These are phyloP conservation scores for Endoconidiophora polonica DNA, from an alignment of 2,329 filamentous ascomycete species.

Conservation along the genomic window DNA sequence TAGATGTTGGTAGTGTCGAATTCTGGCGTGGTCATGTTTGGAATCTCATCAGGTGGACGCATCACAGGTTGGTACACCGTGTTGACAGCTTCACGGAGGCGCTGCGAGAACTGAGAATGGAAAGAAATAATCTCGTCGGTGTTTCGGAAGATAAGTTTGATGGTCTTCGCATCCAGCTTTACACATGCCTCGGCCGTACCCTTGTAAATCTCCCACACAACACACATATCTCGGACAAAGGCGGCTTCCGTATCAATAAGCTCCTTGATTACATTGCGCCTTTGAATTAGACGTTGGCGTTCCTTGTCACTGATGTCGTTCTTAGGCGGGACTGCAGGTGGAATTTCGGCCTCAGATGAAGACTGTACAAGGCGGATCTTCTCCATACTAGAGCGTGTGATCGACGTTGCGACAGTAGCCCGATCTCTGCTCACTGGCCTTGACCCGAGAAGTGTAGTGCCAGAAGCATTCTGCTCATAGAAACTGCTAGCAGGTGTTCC, in stretches of 20 bases:
- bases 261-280: constrained; percentile 76
- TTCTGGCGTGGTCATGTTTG: constrained; percentile 18
- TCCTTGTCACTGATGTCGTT: constrained; percentile 22
- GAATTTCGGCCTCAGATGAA: constrained; percentile 8
- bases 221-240: constrained; percentile 90
- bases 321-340: constrained; percentile 11
- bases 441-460: constrained; percentile 27
- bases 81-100: constrained; percentile 65
- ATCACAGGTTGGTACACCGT: constrained; percentile 52
- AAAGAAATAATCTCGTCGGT: constrained; percentile 81
- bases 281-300: constrained; percentile 58
- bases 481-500: constrained; percentile 12
- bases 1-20: constrained; percentile 27
- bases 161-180: constrained; percentile 64
- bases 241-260: constrained; percentile 76
- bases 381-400: constrained; percentile 8
- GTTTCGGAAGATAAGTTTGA: constrained; percentile 84
- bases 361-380: constrained; percentile 7
- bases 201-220: constrained; percentile 95
- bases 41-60: background rate
- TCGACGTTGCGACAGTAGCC: constrained; percentile 11
- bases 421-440: constrained; percentile 28
- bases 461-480: constrained; percentile 19
- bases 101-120: constrained; percentile 60
- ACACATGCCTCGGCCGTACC: constrained; percentile 72